Base-by-base conservation (phyloP, 176 grass and related monocot species). In the Ananas comosus region DNA sequence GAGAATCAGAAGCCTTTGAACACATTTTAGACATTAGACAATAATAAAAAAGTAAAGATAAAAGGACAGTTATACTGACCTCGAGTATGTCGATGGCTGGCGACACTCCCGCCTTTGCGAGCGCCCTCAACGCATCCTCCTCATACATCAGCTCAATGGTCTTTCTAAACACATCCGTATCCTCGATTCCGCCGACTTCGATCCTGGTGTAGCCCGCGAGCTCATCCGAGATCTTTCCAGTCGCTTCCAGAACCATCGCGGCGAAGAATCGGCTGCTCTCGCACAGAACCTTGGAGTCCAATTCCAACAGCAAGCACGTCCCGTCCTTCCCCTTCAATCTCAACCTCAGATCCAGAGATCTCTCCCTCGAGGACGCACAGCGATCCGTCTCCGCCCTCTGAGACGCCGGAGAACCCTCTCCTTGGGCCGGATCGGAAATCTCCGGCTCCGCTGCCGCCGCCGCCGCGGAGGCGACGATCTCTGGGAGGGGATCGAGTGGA, bases 71-170 rank as follows among this genome's bases (percentile, higher is more conserved):
- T 10, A 51, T 19, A 27, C 78, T 83, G 47, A 97, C 94, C 94
- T 93, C 84, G 28, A 93, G 89, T 52, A 99, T 74, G 48, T 50
- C 80, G 1, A 93, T 88, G 0, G 94, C 83, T 12, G 84, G 79
- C 1, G 86, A 88, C 42, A 97, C 68, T 50, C 94, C 94, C 16
- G 69, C 85, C 50, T 80, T 83, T 51, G 77, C 77, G 52, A 97
- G 79, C 70, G 78, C 85, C 11, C 77, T 77, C 69, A 81, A 13
- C 1, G 80, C 10, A 65, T 97, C 84, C 27, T 65, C 63, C 74
- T 90, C 82, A 29, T 74, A 84, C 84, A 97, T 88, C 77, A 93
- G 83, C 77, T 99, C 74, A 12, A 99, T 80, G 3, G 89, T 72
- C 12, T 85, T 82, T 82, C 70, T 85, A 78, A 85, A 99, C 11